A percentile compares a stretch with the other conserved stretches of the same genome.
These are phyloP conservation scores for Trichoderma gamsii DNA, from an alignment of 495 filamentous ascomycete species.

Conservation along the genomic window DNA sequence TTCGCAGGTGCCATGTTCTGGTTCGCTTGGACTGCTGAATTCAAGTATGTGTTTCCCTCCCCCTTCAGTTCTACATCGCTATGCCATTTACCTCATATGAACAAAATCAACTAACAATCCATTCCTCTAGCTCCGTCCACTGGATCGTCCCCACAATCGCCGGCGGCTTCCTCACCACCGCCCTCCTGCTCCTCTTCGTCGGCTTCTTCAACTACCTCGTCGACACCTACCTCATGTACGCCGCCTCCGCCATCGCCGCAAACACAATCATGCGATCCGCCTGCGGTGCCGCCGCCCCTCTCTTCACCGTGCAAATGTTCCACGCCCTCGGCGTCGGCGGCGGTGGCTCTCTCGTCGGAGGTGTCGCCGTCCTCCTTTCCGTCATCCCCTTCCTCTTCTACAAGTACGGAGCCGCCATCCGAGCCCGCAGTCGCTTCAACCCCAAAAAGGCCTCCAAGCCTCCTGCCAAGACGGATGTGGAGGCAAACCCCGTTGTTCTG, in stretches of 20 bases:
- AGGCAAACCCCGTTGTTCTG: background rate
- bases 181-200: slow-evolving; percentile 36
- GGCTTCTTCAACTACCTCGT: slow-evolving; percentile 62
- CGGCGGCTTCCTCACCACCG: slow-evolving; percentile 30
- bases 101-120: slow-evolving; percentile 15
- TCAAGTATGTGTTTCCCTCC: slow-evolving; percentile 16
- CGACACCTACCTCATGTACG: slow-evolving; percentile 63
- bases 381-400: slow-evolving; percentile 48
- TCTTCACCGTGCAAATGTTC: slow-evolving; percentile 65
- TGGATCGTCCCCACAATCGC: slow-evolving; percentile 46
- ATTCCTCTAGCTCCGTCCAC: slow-evolving; percentile 26
- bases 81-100: slow-evolving; percentile 7
- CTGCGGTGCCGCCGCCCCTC: slow-evolving; percentile 52
- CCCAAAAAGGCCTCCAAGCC: background rate
- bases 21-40: slow-evolving; percentile 45
- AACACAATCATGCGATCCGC: slow-evolving; percentile 53
- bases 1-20: slow-evolving; percentile 48
- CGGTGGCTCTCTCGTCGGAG: slow-evolving; percentile 43
- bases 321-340: slow-evolving; percentile 41
- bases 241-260: slow-evolving; percentile 61
- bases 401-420: slow-evolving; percentile 42
- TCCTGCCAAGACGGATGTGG: background rate
- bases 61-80: slow-evolving; percentile 16
- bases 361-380: slow-evolving; percentile 37
- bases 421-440: slow-evolving; percentile 30